Conservation (phyloP, 352 stramenopile species). For the Globisporangium parvum region DNA sequence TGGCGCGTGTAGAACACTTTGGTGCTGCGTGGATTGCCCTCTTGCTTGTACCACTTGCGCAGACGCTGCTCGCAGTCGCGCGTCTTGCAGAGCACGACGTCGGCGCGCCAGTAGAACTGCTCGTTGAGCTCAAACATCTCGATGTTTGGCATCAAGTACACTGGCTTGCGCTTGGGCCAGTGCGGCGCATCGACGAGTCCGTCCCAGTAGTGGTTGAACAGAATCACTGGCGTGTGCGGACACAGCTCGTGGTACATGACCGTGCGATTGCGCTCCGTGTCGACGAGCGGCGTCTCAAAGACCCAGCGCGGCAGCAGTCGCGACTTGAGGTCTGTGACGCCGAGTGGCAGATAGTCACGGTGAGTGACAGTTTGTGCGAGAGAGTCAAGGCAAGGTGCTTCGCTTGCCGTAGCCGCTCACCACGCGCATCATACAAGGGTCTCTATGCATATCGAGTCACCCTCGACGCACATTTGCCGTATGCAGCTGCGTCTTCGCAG, state of each 20-base stretch:
- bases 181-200: slow-evolving; percentile 12
- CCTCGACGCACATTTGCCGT: slow-evolving; percentile 50
- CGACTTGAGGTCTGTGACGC: slow-evolving; percentile 25
- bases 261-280: slow-evolving; percentile 14
- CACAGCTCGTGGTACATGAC: slow-evolving; percentile 53
- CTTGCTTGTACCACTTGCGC: slow-evolving; percentile 42
- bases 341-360: neutral
- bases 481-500: slow-evolving; percentile 60
- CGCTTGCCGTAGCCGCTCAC: neutral
- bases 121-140: slow-evolving; percentile 48
- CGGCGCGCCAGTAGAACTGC: slow-evolving; percentile 27
- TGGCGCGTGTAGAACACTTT: slow-evolving; percentile 54
- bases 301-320: slow-evolving; percentile 43
- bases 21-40: slow-evolving; percentile 45
- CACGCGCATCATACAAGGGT: no score
- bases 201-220: slow-evolving; percentile 62
- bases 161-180: slow-evolving; percentile 29
- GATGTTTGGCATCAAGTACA: slow-evolving; percentile 51
- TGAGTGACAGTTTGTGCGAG: no score
- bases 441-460: no score
- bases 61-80: slow-evolving; percentile 30
- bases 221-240: slow-evolving; percentile 32
- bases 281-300: slow-evolving; percentile 26
- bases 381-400: no score
- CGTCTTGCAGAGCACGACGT: slow-evolving; percentile 49